Evolutionary conservation across 495 filamentous ascomycete species (phyloP), one percentile per base, ranked within the genome.

Genomic region (Neurospora sp.): DNA sequence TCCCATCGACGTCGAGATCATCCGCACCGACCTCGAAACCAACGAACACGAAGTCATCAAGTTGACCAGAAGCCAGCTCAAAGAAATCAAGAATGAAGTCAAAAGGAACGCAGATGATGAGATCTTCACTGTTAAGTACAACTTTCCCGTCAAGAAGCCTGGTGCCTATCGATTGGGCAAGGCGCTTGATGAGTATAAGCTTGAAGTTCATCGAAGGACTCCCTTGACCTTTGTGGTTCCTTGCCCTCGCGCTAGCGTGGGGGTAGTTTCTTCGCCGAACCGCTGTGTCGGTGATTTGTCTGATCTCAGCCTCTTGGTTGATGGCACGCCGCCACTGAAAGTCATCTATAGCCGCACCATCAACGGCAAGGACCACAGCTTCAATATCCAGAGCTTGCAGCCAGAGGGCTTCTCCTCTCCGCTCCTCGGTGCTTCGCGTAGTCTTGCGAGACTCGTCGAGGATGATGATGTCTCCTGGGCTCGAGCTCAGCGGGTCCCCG

Each of bases 271-370:
- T 39, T 84, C 87, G 2, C 85, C 93, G 73, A 91, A 89, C 75
- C 86, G 85, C 18, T 99, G 96, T 78, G 86, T 88, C 60, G 92
- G 92, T 38, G 96, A 98, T 74, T 84, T 98, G 31, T 98, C 96
- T 4, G 90, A 97, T 77, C 81, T 98, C 41, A 83, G 90, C 38
- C 82, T 99, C 16, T 88, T 93, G 74, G 92, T 98, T 3, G 89
- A 93, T 77, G 96, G 95, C 23, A 94, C 94, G 2, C 92, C 96
- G 12, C 96, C 96, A n/a, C 83, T 99, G 72, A 92, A 93, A 79
- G 90, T 98, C 74, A 93, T 92, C 77, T 99, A 98, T 78, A 95
- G 92, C 76, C 91, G 92, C 46, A 90, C 89, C 39, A 89, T 97
- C 72, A 95, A 97, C 77, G 84, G 87, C 72, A 88, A 89, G 72